Evolutionary conservation across 2,329 filamentous ascomycete species (phyloP).

Genomic region (Colletotrichum musicola): DNA sequence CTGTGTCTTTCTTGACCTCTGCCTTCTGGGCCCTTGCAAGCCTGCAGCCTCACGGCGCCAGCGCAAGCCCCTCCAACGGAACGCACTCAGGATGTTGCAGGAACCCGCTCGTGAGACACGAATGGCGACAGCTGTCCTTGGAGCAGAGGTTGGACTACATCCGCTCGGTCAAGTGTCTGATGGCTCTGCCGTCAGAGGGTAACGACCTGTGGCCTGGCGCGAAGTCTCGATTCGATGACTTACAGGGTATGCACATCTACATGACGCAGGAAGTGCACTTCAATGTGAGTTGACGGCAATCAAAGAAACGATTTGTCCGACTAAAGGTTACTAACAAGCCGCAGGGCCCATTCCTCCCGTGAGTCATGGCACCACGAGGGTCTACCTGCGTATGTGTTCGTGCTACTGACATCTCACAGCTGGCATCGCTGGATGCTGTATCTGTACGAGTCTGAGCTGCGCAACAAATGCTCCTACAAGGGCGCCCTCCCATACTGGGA

Average conservation of each 20-base stretch:
- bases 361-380: neutral
- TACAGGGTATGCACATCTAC: constrained; percentile 44
- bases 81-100: neutral
- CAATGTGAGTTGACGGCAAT: constrained; percentile 1
- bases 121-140: constrained; percentile 11
- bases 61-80: neutral
- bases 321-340: neutral
- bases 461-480: constrained; percentile 41
- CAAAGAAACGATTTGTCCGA: no score
- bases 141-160: constrained; percentile 32
- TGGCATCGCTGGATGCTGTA: constrained; percentile 35
- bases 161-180: constrained; percentile 29
- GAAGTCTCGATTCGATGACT: constrained; percentile 44
- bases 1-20: neutral
- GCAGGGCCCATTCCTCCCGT: constrained; percentile 4
- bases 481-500: constrained; percentile 44
- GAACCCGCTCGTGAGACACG: neutral
- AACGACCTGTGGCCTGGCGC: constrained; percentile 32
- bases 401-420: neutral
- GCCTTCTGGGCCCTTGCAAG: neutral
- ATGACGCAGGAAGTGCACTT: constrained; percentile 43
- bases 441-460: constrained; percentile 44
- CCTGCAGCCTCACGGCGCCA: neutral
- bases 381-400: neutral
- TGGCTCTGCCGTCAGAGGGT: constrained; percentile 11